Conservation (phyloP, 768 basidiomycete genomes). For the Phaeotremella skinneri region DNA sequence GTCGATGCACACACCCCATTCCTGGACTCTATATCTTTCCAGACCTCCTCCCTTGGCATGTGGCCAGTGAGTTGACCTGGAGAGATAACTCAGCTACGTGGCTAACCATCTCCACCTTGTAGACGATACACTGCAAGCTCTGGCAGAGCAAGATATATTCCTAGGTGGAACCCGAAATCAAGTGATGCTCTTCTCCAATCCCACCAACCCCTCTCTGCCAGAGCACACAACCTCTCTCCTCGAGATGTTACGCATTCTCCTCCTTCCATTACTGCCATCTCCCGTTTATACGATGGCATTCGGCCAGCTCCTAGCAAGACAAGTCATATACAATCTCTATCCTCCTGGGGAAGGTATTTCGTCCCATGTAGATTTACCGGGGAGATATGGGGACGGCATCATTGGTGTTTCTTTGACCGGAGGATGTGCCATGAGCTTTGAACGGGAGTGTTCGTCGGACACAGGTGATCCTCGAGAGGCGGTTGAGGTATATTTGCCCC, state of each 20-base stretch:
- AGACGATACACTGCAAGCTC: conserved; percentile 22
- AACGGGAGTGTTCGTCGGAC: conserved; percentile 32
- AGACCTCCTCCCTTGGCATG: conserved; percentile 15
- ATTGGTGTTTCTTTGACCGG: conserved; percentile 79
- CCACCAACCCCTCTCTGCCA: conserved; percentile 7
- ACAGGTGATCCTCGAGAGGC: conserved; percentile 2
- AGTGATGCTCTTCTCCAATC: conserved; percentile 78
- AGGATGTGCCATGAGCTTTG: conserved; percentile 77
- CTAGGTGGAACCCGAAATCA: conserved; percentile 61
- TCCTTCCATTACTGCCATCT: conserved; percentile 53
- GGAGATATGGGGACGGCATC: conserved; percentile 84
- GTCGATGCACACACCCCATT: conserved; percentile 26
- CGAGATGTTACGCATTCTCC: conserved; percentile 56
- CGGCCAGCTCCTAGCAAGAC: conserved; percentile 58
- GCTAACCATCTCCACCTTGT: conserved; percentile 5
- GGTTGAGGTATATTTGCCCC: conserved; percentile 64
- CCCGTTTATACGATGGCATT: conserved; percentile 55
- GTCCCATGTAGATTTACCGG: conserved; percentile 79
- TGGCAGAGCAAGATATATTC: conserved; percentile 42
- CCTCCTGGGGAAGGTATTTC: conserved; percentile 83
- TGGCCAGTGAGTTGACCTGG: conserved; percentile 31
- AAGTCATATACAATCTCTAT: conserved; percentile 89
- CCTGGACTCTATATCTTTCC: conserved; percentile 45
- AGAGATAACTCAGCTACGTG: background rate
- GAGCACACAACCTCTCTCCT: conserved; percentile 59